Conservation (phyloP, 176 grass and related monocot species). For the Puya raimondii region DNA sequence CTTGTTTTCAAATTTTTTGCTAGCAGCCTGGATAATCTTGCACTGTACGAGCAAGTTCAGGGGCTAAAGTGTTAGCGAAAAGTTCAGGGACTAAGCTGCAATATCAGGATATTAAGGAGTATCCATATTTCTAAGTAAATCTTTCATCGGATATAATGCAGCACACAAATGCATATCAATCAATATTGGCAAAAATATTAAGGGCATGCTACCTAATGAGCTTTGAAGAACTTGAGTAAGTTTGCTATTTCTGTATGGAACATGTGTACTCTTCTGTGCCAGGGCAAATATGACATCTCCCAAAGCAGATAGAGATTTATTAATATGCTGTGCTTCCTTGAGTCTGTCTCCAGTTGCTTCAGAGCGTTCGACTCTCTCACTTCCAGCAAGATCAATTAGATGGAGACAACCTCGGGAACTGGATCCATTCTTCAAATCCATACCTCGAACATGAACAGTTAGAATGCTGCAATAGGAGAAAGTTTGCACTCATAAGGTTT, state of each 20-base stretch:
- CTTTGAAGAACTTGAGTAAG: conserved; percentile 98
- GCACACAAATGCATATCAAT: not conserved
- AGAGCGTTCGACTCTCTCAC: conserved; percentile 87
- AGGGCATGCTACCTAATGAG: conserved; percentile 61
- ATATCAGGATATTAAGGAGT: too few relatives aligned
- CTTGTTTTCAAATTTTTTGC: too few relatives aligned
- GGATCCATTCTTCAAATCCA: conserved; percentile 76
- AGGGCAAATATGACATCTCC: conserved; percentile 92
- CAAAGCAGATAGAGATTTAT: conserved; percentile 84
- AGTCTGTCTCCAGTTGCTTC: conserved; percentile 96
- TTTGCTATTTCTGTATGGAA: conserved; percentile 97
- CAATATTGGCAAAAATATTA: not conserved
- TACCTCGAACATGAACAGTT: conserved; percentile 84
- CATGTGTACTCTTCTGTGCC: conserved; percentile 70
- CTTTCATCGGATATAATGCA: not conserved
- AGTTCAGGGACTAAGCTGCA: too few relatives aligned
- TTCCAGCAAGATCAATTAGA: conserved; percentile 93
- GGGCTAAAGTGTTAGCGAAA: too few relatives aligned
- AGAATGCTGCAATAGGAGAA: conserved; percentile 61
- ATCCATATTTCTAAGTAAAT: not conserved
- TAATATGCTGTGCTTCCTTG: conserved; percentile 91
- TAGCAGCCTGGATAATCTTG: too few relatives aligned
- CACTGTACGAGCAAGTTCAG: too few relatives aligned
- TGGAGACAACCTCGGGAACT: conserved; percentile 83
- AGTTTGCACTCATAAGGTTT: not conserved